Conservation (phyloP, 768 basidiomycete species). For the Naematelia aurantialba region DNA sequence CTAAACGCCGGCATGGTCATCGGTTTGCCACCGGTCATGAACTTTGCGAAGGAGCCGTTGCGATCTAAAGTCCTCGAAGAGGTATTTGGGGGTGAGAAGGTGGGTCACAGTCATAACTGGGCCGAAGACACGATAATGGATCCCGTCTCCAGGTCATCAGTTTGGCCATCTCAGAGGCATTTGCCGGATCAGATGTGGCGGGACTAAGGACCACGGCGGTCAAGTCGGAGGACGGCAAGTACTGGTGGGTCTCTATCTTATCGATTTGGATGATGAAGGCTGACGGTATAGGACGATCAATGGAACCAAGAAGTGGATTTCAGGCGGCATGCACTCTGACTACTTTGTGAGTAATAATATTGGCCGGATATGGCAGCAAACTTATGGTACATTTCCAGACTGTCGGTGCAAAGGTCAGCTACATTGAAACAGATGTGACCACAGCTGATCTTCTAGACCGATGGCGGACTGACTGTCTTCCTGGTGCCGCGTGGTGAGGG, state of each 20-base stretch:
- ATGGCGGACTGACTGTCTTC: slow-evolving; percentile 75
- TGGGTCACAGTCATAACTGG: slow-evolving; percentile 7
- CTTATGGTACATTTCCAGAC: slow-evolving; percentile 58
- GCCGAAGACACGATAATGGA: not conserved
- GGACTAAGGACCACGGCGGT: slow-evolving; percentile 70
- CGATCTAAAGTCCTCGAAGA: slow-evolving; percentile 61
- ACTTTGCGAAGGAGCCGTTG: slow-evolving; percentile 72
- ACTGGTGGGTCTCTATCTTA: slow-evolving; percentile 20
- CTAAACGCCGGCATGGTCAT: slow-evolving; percentile 73
- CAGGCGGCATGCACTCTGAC: slow-evolving; percentile 50
- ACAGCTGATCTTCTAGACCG: slow-evolving; percentile 50
- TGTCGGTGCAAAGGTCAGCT: slow-evolving; percentile 67
- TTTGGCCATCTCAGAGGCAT: slow-evolving; percentile 83
- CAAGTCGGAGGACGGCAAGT: slow-evolving; percentile 71
- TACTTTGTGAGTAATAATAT: slow-evolving; percentile 54
- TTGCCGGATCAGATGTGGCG: slow-evolving; percentile 69
- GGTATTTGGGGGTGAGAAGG: slow-evolving; percentile 67
- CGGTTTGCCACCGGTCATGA: slow-evolving; percentile 57
- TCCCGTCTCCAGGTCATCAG: slow-evolving; percentile 63
- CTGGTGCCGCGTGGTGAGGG: slow-evolving; percentile 77
- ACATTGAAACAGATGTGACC: not conserved
- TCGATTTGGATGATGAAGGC: slow-evolving; percentile 49
- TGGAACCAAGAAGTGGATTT: slow-evolving; percentile 75
- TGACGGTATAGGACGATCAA: slow-evolving; percentile 80
- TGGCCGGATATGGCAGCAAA: not conserved